Conservation (phyloP, 192 early-diverging fungal genomes). For the Fimicolochytrium jonesii region DNA sequence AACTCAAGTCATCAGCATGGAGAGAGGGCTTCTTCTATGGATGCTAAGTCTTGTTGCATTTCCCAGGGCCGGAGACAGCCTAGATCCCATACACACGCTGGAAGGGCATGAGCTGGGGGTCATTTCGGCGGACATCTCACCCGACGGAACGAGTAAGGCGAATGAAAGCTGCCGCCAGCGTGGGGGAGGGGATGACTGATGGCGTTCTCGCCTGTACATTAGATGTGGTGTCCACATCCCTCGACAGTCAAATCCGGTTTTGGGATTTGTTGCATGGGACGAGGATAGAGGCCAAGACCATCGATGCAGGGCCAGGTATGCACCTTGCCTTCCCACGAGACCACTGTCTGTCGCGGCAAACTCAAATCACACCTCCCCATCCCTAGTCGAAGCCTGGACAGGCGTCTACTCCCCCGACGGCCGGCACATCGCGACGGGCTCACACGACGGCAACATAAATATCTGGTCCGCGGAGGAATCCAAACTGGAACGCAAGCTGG, state of each 20-base stretch:
- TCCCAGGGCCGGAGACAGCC: slow-evolving; percentile 58
- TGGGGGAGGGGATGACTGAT: not conserved
- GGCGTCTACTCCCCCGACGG: slow-evolving; percentile 71
- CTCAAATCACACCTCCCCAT: not conserved
- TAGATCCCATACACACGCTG: slow-evolving; percentile 49
- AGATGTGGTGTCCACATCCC: slow-evolving; percentile 60
- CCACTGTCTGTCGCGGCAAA: too few species aligned
- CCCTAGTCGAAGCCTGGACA: slow-evolving; percentile 70
- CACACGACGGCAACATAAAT: slow-evolving; percentile 69
- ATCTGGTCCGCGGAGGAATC: slow-evolving; percentile 66
- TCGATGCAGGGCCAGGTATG: slow-evolving; percentile 61
- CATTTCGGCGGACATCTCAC: slow-evolving; percentile 64
- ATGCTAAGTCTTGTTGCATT: not conserved
- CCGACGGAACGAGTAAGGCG: slow-evolving; percentile 43
- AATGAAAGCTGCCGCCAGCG: too few species aligned
- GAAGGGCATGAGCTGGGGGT: slow-evolving; percentile 77
- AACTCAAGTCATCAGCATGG: not conserved
- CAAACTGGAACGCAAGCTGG: slow-evolving; percentile 59
- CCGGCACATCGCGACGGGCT: slow-evolving; percentile 63
- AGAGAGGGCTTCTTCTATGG: not conserved
- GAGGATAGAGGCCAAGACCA: slow-evolving; percentile 41
- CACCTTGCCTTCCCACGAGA: too few species aligned
- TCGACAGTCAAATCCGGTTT: slow-evolving; percentile 72
- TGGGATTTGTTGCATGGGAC: slow-evolving; percentile 65
- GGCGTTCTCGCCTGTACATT: not conserved